These are phyloP conservation scores for Wickerhamiella sorbophila DNA, from an alignment of 805 yeast species.

Conservation along the genomic window DNA sequence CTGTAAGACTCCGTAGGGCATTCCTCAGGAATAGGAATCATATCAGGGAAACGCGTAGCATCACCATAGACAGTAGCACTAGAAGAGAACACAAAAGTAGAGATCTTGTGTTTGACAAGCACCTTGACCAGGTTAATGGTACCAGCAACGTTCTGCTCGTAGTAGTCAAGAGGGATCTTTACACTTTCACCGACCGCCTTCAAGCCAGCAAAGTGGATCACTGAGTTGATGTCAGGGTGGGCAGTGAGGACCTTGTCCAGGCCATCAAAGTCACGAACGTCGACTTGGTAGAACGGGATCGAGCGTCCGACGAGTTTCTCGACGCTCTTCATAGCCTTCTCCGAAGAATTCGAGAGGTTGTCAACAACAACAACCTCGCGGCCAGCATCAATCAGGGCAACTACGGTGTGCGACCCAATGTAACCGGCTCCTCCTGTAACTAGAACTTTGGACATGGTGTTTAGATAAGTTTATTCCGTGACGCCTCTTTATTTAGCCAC, in stretches of 20 bases:
- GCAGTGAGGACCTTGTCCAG: conserved; percentile 35
- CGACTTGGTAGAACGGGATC: conserved; percentile 42
- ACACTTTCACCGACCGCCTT: conserved; percentile 76
- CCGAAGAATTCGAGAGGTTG: conserved; percentile 50
- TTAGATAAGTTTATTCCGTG: background rate
- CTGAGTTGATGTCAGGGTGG: conserved; percentile 38
- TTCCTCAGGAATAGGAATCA: conserved; percentile 67
- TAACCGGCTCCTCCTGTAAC: conserved; percentile 85
- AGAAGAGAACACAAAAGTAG: conserved; percentile 53
- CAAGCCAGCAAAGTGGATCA: conserved; percentile 68
- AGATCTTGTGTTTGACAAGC: conserved; percentile 35
- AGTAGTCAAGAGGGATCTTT: conserved; percentile 50
- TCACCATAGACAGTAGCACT: conserved; percentile 80
- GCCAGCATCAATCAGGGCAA: conserved; percentile 46
- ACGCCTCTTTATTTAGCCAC: too few relatives aligned
- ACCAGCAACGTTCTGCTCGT: conserved; percentile 53
- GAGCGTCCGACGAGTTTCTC: conserved; percentile 37
- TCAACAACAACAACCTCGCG: conserved; percentile 62
- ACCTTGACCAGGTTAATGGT: conserved; percentile 43
- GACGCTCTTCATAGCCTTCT: conserved; percentile 49
- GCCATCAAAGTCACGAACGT: conserved; percentile 38
- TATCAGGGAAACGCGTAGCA: conserved; percentile 53
- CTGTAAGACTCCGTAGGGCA: conserved; percentile 64
- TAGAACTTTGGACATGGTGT: conserved; percentile 25
- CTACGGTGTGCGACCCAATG: conserved; percentile 68